Percentiles rank a stretch among this genome's conserved stretches.
Evolutionary conservation across 768 basidiomycete species (phyloP).

Genomic region (Chalciporus piperatus): DNA sequence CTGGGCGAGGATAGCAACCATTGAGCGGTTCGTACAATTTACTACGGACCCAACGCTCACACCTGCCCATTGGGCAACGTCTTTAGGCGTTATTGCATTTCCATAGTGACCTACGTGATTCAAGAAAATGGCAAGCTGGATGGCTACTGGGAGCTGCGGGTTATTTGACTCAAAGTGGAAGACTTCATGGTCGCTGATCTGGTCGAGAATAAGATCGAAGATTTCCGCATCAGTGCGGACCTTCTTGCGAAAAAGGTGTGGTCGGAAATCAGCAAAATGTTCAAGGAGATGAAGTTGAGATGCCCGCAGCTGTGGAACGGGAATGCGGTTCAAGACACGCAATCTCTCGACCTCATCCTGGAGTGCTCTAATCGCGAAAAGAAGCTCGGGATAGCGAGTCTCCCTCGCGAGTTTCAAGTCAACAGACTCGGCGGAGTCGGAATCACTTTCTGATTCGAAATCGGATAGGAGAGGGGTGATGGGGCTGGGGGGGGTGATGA

Average conservation of each 20-base stretch:
- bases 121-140: conserved; percentile 30
- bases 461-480: not conserved
- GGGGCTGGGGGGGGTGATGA: not conserved
- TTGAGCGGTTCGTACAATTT: conserved; percentile 2
- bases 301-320: not conserved
- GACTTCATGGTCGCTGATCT: conserved; percentile 21
- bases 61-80: conserved; percentile 10
- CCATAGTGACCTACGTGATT: conserved; percentile 27
- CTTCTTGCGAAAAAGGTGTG: conserved; percentile 24
- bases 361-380: not conserved
- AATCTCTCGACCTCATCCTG: not conserved
- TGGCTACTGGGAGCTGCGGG: conserved; percentile 25
- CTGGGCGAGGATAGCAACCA: not conserved
- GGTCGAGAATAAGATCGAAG: conserved; percentile 22
- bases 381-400: not conserved
- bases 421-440: not conserved
- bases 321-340: not conserved
- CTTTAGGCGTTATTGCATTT: conserved; percentile 10
- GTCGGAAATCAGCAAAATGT: conserved; percentile 7
- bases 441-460: not conserved
- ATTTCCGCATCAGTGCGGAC: conserved; percentile 21
- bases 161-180: conserved; percentile 18
- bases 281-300: conserved; percentile 1
- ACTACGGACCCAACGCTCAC: not conserved
- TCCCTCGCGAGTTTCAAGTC: not conserved